A percentile compares a stretch with the other conserved stretches of the same genome.
Conservation (phyloP, 805 yeast genomes). For the Ogataea paraovalis region DNA sequence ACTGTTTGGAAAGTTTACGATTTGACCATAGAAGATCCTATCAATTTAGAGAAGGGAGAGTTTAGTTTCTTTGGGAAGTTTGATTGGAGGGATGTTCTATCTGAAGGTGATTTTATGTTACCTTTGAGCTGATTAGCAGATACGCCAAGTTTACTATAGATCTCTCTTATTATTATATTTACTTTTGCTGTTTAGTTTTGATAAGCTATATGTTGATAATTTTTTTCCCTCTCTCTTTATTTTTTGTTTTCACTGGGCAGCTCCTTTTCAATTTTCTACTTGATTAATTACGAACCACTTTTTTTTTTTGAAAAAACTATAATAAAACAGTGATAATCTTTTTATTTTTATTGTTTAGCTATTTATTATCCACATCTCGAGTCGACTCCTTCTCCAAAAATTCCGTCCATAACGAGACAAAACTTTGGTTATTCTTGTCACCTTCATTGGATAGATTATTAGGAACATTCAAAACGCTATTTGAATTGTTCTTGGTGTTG, state of each 20-base stretch:
- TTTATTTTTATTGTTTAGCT: neutral
- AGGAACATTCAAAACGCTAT: slow-evolving; percentile 30
- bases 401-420: slow-evolving; percentile 77
- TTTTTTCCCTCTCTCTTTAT: neutral
- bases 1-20: slow-evolving; percentile 30
- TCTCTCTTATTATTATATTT: too few species aligned
- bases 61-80: slow-evolving; percentile 3
- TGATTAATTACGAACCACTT: neutral
- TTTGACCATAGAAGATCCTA: slow-evolving; percentile 11
- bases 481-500: slow-evolving; percentile 24
- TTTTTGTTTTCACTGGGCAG: neutral
- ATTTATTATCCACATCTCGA: slow-evolving; percentile 10
- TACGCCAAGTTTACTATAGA: too few species aligned
- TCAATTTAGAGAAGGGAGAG: slow-evolving; percentile 4
- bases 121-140: slow-evolving; percentile 17
- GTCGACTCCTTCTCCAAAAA: slow-evolving; percentile 70
- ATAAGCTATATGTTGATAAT: too few species aligned
- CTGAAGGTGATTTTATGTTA: slow-evolving; percentile 21
- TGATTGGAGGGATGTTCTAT: slow-evolving; percentile 30
- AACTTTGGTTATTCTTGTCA: slow-evolving; percentile 25
- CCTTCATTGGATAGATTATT: slow-evolving; percentile 22
- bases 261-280: neutral
- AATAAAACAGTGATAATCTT: too few species aligned
- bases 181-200: neutral
- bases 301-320: neutral